Base-by-base conservation (phyloP, 768 basidiomycete species). In the Steccherinum ochraceum region DNA sequence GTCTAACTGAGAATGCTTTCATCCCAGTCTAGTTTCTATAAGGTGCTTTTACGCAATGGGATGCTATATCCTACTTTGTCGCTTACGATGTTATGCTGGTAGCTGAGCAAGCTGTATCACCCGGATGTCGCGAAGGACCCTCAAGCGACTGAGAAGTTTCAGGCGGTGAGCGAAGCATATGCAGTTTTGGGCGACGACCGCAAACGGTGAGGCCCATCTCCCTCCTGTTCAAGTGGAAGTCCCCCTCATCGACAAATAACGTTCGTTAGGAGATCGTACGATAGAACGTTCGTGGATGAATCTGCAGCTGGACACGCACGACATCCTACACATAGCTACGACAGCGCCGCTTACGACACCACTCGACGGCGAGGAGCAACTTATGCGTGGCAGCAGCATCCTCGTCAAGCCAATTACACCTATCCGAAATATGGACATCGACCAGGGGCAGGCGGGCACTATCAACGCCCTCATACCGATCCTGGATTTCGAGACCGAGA, bases 91-190 rank as follows among this genome's bases (percentile, higher is more conserved):
- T 45, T 20, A n/a, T n/a, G n/a, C n/a, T n/a, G n/a, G 1, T 53
- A 78, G 76, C 58, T 78, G 47, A 78, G 76, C 68, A 78, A 78
- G 52, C 54, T 63, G 53, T 67, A 69, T 45, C 77, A 78, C 48
- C 76, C 76, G 1, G 76, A 78, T 56, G 57, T 72, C 7, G 66
- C 66, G 48, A 61, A 65, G 27, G 74, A 77, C 46, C 61, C 60
- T 4, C 43, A 52, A 2, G 67, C 75, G 1, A 68, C 66, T 49
- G 61, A 64, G 50, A 75, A 63, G 45, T 78, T 75, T 51, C 72
- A 72, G 45, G 67, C 63, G 0, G 68, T 75, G 46, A 77, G 73
- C 55, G 77, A 76, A 46, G 76, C 76, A 2, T 78, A 76, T 42
- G 61, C 69, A 1, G 54, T 76, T 18, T 62, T 78, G 5, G 69